Conservation (phyloP, 2,329 filamentous ascomycete species). For the Hypoxylon sp. region DNA sequence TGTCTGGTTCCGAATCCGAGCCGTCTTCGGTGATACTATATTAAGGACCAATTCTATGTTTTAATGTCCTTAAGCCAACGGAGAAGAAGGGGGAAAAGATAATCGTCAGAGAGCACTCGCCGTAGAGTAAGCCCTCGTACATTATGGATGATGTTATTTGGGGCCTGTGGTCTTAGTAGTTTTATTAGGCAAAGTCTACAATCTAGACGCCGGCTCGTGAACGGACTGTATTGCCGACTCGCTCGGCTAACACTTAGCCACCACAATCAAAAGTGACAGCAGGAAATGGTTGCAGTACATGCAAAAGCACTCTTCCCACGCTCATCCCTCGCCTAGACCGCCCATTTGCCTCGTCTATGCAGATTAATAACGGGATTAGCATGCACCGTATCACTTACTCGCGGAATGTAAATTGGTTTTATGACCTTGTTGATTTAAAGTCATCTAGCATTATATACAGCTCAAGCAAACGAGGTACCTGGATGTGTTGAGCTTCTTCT, state of each 20-base stretch:
- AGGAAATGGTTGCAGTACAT: slow-evolving; percentile 33
- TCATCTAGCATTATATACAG: slow-evolving; percentile 29
- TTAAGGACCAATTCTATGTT: slow-evolving; percentile 7
- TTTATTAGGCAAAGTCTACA: slow-evolving; percentile 33
- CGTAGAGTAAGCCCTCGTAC: slow-evolving; percentile 6
- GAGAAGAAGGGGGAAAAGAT: neutral
- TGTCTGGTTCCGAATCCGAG: slow-evolving; percentile 27
- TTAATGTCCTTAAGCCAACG: slow-evolving; percentile 11
- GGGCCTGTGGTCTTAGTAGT: slow-evolving; percentile 11
- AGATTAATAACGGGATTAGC: slow-evolving; percentile 24
- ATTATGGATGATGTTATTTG: slow-evolving; percentile 4
- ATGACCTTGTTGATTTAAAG: slow-evolving; percentile 10
- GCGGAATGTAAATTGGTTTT: slow-evolving; percentile 11
- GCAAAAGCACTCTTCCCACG: slow-evolving; percentile 22
- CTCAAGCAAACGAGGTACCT: slow-evolving; percentile 22
- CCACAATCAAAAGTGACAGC: slow-evolving; percentile 24
- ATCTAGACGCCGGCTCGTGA: slow-evolving; percentile 24
- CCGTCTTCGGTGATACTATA: slow-evolving; percentile 13
- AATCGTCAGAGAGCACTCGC: neutral
- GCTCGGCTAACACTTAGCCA: slow-evolving; percentile 33
- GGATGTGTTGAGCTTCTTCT: slow-evolving; percentile 13
- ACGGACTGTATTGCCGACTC: slow-evolving; percentile 32
- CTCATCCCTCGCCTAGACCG: slow-evolving; percentile 25
- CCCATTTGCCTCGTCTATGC: slow-evolving; percentile 29
- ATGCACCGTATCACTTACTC: slow-evolving; percentile 22